These are phyloP conservation scores for Artemisia annua DNA, from an alignment of 129 eudicot genomes.

Conservation along the genomic window DNA sequence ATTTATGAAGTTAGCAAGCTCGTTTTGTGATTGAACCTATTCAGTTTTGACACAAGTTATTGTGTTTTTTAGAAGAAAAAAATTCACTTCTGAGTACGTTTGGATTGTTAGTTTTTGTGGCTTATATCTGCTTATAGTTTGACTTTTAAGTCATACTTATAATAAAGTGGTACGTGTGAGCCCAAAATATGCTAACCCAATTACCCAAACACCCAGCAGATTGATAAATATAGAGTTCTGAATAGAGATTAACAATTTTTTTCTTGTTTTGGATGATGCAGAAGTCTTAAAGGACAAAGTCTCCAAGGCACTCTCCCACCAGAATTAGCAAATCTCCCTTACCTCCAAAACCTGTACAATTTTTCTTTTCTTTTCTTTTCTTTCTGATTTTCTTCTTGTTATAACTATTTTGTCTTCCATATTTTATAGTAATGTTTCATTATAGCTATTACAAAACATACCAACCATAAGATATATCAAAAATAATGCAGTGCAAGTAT, in stretches of 20 bases:
- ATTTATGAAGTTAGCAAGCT: no score
- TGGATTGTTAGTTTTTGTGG: no score
- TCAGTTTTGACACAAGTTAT: no score
- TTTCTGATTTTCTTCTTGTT: not conserved
- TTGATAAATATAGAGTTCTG: not conserved
- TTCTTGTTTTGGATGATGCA: slow-evolving; percentile 30
- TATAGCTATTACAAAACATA: not conserved
- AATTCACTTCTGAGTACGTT: no score
- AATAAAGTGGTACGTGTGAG: no score
- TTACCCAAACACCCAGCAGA: not conserved
- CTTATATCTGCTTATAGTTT: no score
- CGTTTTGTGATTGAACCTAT: no score
- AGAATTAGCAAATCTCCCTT: slow-evolving; percentile 50
- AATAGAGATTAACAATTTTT: no score
- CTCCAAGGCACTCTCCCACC: slow-evolving; percentile 63
- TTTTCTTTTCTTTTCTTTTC: not conserved
- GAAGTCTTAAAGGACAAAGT: slow-evolving; percentile 57
- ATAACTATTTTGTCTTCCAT: not conserved
- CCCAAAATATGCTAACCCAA: not conserved
- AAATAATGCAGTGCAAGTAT: not conserved
- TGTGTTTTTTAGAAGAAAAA: no score
- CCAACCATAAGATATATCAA: not conserved
- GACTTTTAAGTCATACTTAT: no score
- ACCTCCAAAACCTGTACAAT: slow-evolving; percentile 50
- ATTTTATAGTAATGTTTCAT: not conserved